Base-by-base conservation (phyloP, 2,329 filamentous ascomycete genomes). In the Nothopassalora personata region DNA sequence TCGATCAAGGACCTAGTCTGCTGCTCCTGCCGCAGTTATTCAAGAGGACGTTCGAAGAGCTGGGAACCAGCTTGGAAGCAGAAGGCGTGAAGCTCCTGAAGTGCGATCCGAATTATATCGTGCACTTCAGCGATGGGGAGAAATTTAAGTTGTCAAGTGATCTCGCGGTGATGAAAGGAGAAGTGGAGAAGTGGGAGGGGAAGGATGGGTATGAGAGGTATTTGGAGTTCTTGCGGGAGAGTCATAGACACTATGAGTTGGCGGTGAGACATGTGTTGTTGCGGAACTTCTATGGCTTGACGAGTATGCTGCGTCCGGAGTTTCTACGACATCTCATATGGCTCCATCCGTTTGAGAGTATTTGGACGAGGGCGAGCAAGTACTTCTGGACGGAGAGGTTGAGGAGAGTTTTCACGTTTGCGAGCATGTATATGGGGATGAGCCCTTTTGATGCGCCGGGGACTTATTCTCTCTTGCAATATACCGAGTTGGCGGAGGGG, bases 401-500 rank as follows among this genome's bases (percentile, higher is more conserved):
- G 67, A 77, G 88, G 60, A 76, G 87, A 28, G 87, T 88, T 0
- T 91, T 91, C 64, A 90, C 88, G 0, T 91, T 91, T 72, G 87
- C 84, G 23, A 90, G 86, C 66, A 91, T 91, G 88, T 91, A 91
- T 68, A 88, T 91, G 85, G 88, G 88, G 0, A 91, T 91, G 88
- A 86, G 81, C 56, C 88, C 88, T 0, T 91, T 88, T 69, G 86
- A 89, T 68, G 87, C 88, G 0, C 88, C 88, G 0, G 87, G 85
- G 3, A 90, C 88, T 1, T 91, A 91, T 73, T 86, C 82, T 52
- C 72, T 91, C 60, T 75, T 91, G 54, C 88, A 90, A 72, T 91
- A 90, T 70, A 88, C 88, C 0, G 88, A 91, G 74, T 74, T 90
- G 33, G 85, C 86, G 0, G 86, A 91, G 74, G 88, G 88, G 0